Base-by-base conservation (phyloP, 257 asterid species). In the Ilex asprella region DNA sequence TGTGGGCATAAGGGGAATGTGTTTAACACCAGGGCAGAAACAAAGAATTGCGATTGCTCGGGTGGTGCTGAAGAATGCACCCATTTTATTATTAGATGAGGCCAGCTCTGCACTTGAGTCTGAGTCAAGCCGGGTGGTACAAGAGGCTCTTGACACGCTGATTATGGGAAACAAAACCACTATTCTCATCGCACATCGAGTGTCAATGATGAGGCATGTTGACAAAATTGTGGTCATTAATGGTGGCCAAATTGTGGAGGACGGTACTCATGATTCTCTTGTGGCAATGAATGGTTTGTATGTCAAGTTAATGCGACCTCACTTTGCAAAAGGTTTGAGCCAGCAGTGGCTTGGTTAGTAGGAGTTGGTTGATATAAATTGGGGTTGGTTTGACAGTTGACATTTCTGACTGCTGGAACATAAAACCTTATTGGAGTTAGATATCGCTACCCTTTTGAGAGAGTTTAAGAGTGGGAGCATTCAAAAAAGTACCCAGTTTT, bases 191-290 rank as follows among this genome's bases (percentile, higher is more conserved):
- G 99, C 97, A 16, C 99, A 93, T 63, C 75, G 99, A 35, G 97
- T 96, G 47, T 97, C 99, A 58, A 87, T 89, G 97, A 93, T 93
- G 99, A 85, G 97, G 73, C 99, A 89, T 60, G 99, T 93, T 31
- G 99, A 93, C 80, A 89, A 81, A 67, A 82, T 93, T 57, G 99
- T 93, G 56, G 99, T 93, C 30, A 92, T 93, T 50, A 89, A 93
- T 71, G 96, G 99, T 63, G 99, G 99, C 55, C 67, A 83, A 66
- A 93, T 93, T 57, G 99, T 93, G 54, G 99, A 93, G 3, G 13
- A 46, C 3, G n/a, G n/a, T 2, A 46, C 52, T 46, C 52, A 46
- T 46, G 52, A 46, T 46, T 10, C 52, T 10, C n/a, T 46, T 10
- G 3, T 46, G 2, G 52, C 11, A 46, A 46, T 10, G n/a, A 46